Evolutionary conservation across 768 basidiomycete genomes (phyloP).

Genomic region (Kwoniella pini): DNA sequence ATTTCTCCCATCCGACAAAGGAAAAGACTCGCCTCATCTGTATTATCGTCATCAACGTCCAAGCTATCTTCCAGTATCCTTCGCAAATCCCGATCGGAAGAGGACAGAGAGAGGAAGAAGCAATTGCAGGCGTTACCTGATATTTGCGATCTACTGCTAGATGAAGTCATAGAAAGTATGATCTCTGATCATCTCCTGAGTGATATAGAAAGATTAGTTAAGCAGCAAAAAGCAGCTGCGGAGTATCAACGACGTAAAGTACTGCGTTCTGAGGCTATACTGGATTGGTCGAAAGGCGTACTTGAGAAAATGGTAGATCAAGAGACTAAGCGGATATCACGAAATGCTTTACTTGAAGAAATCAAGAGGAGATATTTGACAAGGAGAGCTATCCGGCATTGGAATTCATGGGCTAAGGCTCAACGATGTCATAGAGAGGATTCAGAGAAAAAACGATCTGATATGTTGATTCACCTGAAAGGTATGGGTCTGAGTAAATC

Average conservation of each 20-base stretch:
- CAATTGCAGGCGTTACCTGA: slow-evolving; percentile 9
- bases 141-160: slow-evolving; percentile 20
- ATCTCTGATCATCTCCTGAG: slow-evolving; percentile 17
- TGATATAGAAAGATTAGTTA: slow-evolving; percentile 21
- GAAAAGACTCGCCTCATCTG: slow-evolving; percentile 5
- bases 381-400: slow-evolving; percentile 15
- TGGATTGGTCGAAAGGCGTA: slow-evolving; percentile 8
- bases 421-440: slow-evolving; percentile 23
- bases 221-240: slow-evolving; percentile 27
- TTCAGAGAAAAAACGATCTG: slow-evolving; percentile 13
- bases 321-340: slow-evolving; percentile 5
- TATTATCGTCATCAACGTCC: slow-evolving; percentile 4
- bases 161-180: slow-evolving; percentile 25
- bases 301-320: slow-evolving; percentile 25
- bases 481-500: slow-evolving; percentile 31
- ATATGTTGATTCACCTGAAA: slow-evolving; percentile 25
- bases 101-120: neutral
- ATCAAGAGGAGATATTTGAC: slow-evolving; percentile 12
- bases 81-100: slow-evolving; percentile 4
- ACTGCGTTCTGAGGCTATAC: slow-evolving; percentile 22
- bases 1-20: slow-evolving; percentile 7
- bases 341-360: slow-evolving; percentile 23
- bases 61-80: slow-evolving; percentile 7
- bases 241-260: slow-evolving; percentile 20
- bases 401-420: slow-evolving; percentile 29